A percentile compares a stretch with the other conserved stretches of the same genome.
phyloP scores from a whole-genome alignment of 108 stramenopile genomes.

The Thalassiosira profunda region DNA sequence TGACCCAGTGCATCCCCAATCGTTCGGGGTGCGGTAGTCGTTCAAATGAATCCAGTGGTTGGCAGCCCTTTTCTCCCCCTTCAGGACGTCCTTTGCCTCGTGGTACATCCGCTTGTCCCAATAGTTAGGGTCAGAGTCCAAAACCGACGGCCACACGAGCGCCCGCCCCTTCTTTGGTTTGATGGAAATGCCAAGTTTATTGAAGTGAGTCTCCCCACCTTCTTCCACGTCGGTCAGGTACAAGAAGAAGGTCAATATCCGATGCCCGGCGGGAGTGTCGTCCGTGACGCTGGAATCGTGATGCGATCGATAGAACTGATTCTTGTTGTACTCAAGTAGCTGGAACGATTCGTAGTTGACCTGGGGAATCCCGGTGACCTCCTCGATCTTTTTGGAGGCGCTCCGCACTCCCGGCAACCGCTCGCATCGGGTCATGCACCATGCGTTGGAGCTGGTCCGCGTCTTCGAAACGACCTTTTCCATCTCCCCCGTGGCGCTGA shows the following conservation, averaged over 20 bases:
- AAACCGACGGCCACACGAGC: constrained; percentile 81
- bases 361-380: constrained; percentile 52
- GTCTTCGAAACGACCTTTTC: constrained; percentile 61
- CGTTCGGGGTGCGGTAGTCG: constrained; percentile 78
- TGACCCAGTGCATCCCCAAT: constrained; percentile 75
- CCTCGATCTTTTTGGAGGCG: constrained; percentile 57
- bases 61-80: constrained; percentile 81
- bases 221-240: constrained; percentile 88
- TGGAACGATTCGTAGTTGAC: constrained; percentile 74
- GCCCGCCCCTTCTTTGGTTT: constrained; percentile 75
- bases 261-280: constrained; percentile 63
- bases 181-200: constrained; percentile 48
- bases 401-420: constrained; percentile 32
- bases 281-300: constrained; percentile 71
- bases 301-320: constrained; percentile 73
- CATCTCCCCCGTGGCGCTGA: constrained; percentile 61
- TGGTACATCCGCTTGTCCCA: constrained; percentile 58
- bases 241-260: constrained; percentile 90
- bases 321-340: constrained; percentile 46
- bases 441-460: constrained; percentile 71
- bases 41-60: constrained; percentile 85
- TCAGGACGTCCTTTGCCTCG: constrained; percentile 75
- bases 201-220: constrained; percentile 87
- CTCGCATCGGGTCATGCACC: constrained; percentile 62
- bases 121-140: constrained; percentile 58